Base-by-base conservation (phyloP, 1,284 basidiomycete genomes). In the Leccinum holopus region DNA sequence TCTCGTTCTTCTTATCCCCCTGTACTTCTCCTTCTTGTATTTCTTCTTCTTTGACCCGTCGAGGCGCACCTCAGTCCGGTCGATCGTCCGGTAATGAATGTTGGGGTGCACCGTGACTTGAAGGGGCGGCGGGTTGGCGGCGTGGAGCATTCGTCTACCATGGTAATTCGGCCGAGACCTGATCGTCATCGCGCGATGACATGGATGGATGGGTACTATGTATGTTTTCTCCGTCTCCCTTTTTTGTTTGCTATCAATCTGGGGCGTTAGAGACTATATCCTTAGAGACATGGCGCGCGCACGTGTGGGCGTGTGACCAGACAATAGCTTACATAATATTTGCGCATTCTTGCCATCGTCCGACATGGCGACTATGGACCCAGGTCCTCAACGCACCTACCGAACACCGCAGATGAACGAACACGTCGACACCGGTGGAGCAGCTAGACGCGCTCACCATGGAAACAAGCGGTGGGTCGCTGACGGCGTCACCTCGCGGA, bases 401-500 rank as follows among this genome's bases (percentile, higher is more conserved):
- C 67, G 74, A 57, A 60, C 61, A 41, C 5, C 52, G 1, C 72
- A 66, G 49, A 44, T 60, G 7, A 75, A 68, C 3, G 71, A 63
- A n/a, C 65, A 64, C 5, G 16, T 61, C 47, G 72, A 75, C 2
- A 61, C 61, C 21, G 61, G 61, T 44, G 61, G 57, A 32, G 21
- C 53, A 25, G 59, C 67, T 39, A 67, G 76, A 30, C 68, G 72
- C 51, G 49, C 67, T 37, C 72, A 72, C 37, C 76, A 76, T 51
- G 69, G 79, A 59, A 86, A 87, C 75, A 85, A 30, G 65, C 82
- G 83, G 58, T 87, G 86, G 86, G 76, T 81, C 11, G 76, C 82
- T 4, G 37, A 77, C 73, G 77, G 65, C 66, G 71, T 72, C 54
- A 67, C 73, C 51, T 71, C 75, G 41, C 69, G 74, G 64, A 76